Percentiles rank a stretch among this genome's conserved stretches.
Evolutionary conservation across 805 yeast genomes (phyloP).

Genomic region (Yarrowia osloensis): DNA sequence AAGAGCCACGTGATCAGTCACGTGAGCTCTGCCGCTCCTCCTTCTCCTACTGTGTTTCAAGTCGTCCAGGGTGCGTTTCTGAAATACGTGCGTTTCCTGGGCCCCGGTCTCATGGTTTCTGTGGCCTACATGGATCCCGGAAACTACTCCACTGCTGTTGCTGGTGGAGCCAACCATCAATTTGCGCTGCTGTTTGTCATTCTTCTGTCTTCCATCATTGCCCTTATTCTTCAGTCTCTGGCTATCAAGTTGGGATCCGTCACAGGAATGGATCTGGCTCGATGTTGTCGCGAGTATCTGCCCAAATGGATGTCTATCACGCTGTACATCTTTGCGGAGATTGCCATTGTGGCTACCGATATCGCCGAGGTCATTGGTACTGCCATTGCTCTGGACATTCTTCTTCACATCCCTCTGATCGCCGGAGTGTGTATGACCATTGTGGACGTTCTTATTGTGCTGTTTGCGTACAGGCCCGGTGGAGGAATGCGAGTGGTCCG

Average conservation of each 20-base stretch:
- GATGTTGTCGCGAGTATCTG: slow-evolving; percentile 75
- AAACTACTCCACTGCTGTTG: slow-evolving; percentile 91
- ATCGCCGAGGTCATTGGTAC: slow-evolving; percentile 98
- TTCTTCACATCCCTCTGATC: slow-evolving; percentile 76
- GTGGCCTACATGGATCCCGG: slow-evolving; percentile 99
- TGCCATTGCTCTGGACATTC: slow-evolving; percentile 85
- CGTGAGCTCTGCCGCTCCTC: background rate
- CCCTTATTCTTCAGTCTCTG: slow-evolving; percentile 79
- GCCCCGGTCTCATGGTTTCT: slow-evolving; percentile 93
- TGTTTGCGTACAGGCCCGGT: slow-evolving; percentile 84
- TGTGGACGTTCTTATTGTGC: slow-evolving; percentile 78
- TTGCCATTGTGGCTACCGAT: slow-evolving; percentile 93
- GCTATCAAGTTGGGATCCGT: slow-evolving; percentile 91
- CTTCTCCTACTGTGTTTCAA: background rate
- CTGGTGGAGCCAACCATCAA: slow-evolving; percentile 86
- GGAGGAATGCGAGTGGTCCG: slow-evolving; percentile 79
- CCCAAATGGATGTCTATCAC: slow-evolving; percentile 53
- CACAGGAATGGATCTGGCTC: slow-evolving; percentile 90
- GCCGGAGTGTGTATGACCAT: slow-evolving; percentile 84
- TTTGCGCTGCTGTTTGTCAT: slow-evolving; percentile 78
- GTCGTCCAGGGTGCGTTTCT: background rate
- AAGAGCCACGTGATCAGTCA: background rate
- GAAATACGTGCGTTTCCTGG: slow-evolving; percentile 67
- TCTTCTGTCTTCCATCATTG: slow-evolving; percentile 77
- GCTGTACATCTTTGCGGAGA: slow-evolving; percentile 77